Percentiles rank a stretch among this genome's conserved stretches.
These are phyloP conservation scores for Collybia sp. DNA, from an alignment of 768 basidiomycete genomes.

Conservation along the genomic window DNA sequence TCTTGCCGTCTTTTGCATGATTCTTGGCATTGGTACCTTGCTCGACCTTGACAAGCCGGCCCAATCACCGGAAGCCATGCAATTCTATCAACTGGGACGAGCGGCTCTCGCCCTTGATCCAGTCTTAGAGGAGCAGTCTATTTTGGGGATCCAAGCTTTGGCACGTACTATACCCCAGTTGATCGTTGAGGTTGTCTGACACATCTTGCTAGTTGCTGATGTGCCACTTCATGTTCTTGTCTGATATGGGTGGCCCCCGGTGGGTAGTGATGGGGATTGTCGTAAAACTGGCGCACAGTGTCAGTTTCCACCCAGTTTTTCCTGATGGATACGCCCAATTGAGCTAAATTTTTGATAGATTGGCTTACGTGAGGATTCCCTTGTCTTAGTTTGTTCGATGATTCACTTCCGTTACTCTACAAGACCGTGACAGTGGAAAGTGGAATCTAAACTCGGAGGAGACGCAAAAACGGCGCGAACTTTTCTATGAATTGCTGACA, in stretches of 20 bases:
- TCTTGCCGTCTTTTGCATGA: slow-evolving; percentile 56
- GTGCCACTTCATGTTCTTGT: slow-evolving; percentile 48
- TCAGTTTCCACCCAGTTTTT: slow-evolving; percentile 24
- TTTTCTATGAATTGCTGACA: slow-evolving; percentile 63
- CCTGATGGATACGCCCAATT: slow-evolving; percentile 8
- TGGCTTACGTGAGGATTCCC: slow-evolving; percentile 54
- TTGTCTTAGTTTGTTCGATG: slow-evolving; percentile 2
- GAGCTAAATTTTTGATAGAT: slow-evolving; percentile 33
- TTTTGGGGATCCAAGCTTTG: slow-evolving; percentile 61
- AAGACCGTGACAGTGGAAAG: slow-evolving; percentile 65
- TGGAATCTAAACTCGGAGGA: slow-evolving; percentile 58
- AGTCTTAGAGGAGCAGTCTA: slow-evolving; percentile 59
- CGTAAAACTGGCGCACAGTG: slow-evolving; percentile 67
- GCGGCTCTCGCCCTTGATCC: slow-evolving; percentile 59
- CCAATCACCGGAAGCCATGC: slow-evolving; percentile 49
- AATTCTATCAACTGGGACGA: slow-evolving; percentile 57
- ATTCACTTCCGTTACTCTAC: slow-evolving; percentile 7
- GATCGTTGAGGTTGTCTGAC: slow-evolving; percentile 9
- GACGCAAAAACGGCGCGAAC: slow-evolving; percentile 50
- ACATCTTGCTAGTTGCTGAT: slow-evolving; percentile 44
- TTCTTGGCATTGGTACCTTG: slow-evolving; percentile 61
- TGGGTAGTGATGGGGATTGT: slow-evolving; percentile 71
- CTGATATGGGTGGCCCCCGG: slow-evolving; percentile 51
- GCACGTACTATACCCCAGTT: slow-evolving; percentile 27
- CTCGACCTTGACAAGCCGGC: slow-evolving; percentile 54